Evolutionary conservation across 2,329 filamentous ascomycete genomes (phyloP), one percentile per base, ranked within the genome.

Genomic region (Phialophora expanda): DNA sequence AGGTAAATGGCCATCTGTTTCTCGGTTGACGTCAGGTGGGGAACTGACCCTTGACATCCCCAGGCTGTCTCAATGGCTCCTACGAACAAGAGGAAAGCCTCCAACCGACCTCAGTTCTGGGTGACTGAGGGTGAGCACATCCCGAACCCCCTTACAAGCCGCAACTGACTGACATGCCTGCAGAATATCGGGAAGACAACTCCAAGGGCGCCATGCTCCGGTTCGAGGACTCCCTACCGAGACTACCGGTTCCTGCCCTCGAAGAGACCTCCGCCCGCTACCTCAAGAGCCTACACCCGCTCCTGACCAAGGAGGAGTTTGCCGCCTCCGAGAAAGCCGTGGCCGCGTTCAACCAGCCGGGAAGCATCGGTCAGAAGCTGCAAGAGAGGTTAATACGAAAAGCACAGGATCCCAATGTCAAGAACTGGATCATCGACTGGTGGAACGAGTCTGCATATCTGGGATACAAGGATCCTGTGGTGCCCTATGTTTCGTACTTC

Each of bases 401-500:
- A 69, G 87, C 91, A 68, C 90, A 92, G 72, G 87, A 96, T 71
- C 89, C 93, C 57, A 89, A 90, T 69, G 82, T 86, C 76, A 92
- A 90, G 82, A 99, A 98, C 81, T 99, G 95, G 95, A 85, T 99
- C 64, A 89, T 90, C 73, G 94, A 99, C 73, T 99, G 95, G 95
- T 99, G 95, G 95, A 98, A 99, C 78, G 88, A 97, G 61, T 87
- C 89, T 4, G 95, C 95, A 65, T 99, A 99, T 81, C 87, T 99
- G 71, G 86, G 82, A 71, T 98, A 98, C 83, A 90, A 94, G 71
- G 95, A 98, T 78, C 95, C 95, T 11, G 92, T 99, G 55, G 91
- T 98, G 20, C 95, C 95, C 68, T 99, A 98, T 77, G 95, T 99
- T 75, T 97, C 92, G 80, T 99, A 99, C 86, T 99, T 99, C 83